A percentile compares a stretch with the other conserved stretches of the same genome.
phyloP scores from a whole-genome alignment of 192 early-diverging fungal species.

The Mortierella antarctica region DNA sequence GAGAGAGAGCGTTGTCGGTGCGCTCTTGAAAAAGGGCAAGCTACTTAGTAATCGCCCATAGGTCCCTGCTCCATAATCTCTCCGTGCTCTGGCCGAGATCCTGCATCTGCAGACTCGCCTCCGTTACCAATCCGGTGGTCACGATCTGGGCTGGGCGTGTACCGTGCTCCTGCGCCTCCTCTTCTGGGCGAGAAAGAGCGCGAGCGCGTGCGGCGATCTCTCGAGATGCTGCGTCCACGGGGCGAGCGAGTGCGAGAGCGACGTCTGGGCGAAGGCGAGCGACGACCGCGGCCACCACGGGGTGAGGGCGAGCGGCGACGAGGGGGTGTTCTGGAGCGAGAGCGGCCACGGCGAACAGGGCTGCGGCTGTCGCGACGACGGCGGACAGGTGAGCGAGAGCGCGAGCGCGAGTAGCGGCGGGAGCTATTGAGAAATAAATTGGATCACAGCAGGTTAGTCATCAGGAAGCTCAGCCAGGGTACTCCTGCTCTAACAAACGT shows the following conservation, averaged over 20 bases:
- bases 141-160: constrained; percentile 9
- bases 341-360: constrained; percentile 25
- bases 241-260: constrained; percentile 36
- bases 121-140: neutral
- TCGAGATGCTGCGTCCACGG: constrained; percentile 27
- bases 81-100: constrained; percentile 8
- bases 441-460: neutral
- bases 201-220: constrained; percentile 7
- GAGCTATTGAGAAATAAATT: neutral
- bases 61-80: constrained; percentile 9
- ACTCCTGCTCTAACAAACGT: neutral
- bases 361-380: constrained; percentile 31
- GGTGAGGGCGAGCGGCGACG: constrained; percentile 22
- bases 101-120: neutral
- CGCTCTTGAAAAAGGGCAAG: too few species aligned
- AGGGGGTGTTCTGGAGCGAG: constrained; percentile 25
- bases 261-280: constrained; percentile 18
- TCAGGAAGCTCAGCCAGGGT: neutral
- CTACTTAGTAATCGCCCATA: constrained; percentile 1
- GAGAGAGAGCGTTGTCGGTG: neutral
- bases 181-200: neutral
- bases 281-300: constrained; percentile 8
- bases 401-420: constrained; percentile 38
- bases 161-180: neutral
- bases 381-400: constrained; percentile 26